Base-by-base conservation (phyloP, 1,139 yeast species). In the Pichia sp. region DNA sequence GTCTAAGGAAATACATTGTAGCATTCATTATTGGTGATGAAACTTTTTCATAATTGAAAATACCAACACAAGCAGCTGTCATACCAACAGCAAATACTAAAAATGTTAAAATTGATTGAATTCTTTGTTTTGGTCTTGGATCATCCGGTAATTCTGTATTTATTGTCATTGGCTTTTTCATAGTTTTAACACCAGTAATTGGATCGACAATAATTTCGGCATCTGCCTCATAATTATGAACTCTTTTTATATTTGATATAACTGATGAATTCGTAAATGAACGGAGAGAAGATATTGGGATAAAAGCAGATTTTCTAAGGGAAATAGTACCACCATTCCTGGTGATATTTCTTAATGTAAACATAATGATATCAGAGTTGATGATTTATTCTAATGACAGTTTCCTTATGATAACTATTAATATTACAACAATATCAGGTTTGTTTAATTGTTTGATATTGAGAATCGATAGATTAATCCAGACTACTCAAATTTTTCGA, bases 1-100 rank as follows among this genome's bases (percentile, higher is more conserved):
- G 74, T 59, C 97, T 77, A 55, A 92, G 68, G 50, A 87, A 84
- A 63, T 87, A 89, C 61, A 92, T 68, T 3, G 95, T 83, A n/a
- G 96, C 89, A 37, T 84, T 76, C 53, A 89, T 83, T 47, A 90
- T 78, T 2, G 97, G 96, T 8, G 95, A 85, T 45, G 84, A 78
- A 25, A 89, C 80, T 63, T 87, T 90, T 61, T 92, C 97, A 66
- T 90, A 90, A 69, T 92, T 89, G 74, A 90, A 82, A 55, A 89
- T 85, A 34, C 85, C 73, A 23, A 75, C 73, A 54, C 90, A 74
- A 6, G 92, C 71, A 7, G 77, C 67, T 9, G 79, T 74, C 68
- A 87, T 82, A 24, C 84, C 76, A 20, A 76, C 63, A 30, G 80
- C 76, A 61, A 87, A 89, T 1, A 71, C 70, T 6, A 71, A 64